Evolutionary conservation across 2,329 filamentous ascomycete genomes (phyloP).

Genomic region (Periglandula ipomoeae): DNA sequence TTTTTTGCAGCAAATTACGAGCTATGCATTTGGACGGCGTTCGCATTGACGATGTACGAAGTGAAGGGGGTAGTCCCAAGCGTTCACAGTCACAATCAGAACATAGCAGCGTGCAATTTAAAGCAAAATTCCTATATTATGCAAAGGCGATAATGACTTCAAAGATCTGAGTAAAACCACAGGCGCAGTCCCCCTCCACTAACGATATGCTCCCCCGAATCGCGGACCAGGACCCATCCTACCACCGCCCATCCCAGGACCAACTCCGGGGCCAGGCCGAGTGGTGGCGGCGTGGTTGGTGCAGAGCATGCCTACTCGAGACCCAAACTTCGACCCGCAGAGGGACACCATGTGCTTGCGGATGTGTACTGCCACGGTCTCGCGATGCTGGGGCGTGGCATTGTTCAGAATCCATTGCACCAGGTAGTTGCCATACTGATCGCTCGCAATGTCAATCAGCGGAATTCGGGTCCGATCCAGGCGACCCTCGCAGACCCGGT

Average conservation of each 20-base stretch:
- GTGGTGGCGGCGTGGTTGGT: constrained; percentile 88
- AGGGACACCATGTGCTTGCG: constrained; percentile 99
- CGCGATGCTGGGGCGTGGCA: constrained; percentile 77
- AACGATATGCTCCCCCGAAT: constrained; percentile 51
- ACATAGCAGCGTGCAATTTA: constrained; percentile 5
- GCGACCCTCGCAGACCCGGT: constrained; percentile 86
- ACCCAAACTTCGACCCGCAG: constrained; percentile 95
- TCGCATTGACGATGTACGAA: no score
- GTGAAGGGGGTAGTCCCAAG: no score
- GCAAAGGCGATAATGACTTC: constrained; percentile 12
- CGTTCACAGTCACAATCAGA: not conserved
- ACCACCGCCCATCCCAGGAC: constrained; percentile 51
- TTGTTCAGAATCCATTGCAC: constrained; percentile 96
- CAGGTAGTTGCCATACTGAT: constrained; percentile 98
- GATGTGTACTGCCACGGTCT: constrained; percentile 87
- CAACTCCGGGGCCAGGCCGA: constrained; percentile 75
- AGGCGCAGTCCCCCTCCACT: not conserved
- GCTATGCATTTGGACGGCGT: not conserved
- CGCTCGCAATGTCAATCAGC: constrained; percentile 94
- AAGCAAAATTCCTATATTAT: constrained; percentile 13
- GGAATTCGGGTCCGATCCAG: constrained; percentile 89
- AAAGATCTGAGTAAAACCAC: constrained; percentile 8
- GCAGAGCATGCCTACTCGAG: constrained; percentile 96
- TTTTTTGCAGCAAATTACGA: not conserved
- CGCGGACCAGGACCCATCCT: constrained; percentile 47